Base-by-base conservation (phyloP, 1,139 yeast species). In the Candida gigantensis region DNA sequence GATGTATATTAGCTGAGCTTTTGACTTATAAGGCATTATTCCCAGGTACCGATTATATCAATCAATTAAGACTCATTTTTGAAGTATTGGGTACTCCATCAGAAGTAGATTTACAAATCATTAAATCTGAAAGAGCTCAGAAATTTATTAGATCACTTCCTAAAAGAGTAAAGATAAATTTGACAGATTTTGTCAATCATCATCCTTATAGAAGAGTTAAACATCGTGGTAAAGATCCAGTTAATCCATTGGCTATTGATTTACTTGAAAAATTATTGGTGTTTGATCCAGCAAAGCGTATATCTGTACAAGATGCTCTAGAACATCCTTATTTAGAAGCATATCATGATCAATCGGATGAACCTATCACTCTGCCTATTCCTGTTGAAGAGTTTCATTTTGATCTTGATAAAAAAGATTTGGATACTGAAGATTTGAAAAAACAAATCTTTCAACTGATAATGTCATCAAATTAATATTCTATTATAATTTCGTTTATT, bases 1-100 rank as follows among this genome's bases (percentile, higher is more conserved):
- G 98, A 3, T 92, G 98, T 60, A 90, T 92, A 39, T 65, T 92
- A 41, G 97, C 96, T 1, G 98, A 92, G 60, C 83, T 92, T 87
- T 70, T 89, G 31, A 71, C 82, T 39, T 88, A 95, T 26, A 74
- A 84, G 51, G 97, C 98, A 1, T 65, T 92, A 16, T 88, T 92
- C 60, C 97, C 97, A 0, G 98, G 98, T 2, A 77, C 85, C 50
- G 98, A 92, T 65, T 92, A 89, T 65, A 86, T 89, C 48, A 87
- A 89, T 60, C 98, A 92, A 59, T 67, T 92, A 48, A 74, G 86
- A 69, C 71, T 89, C 40, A 89, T 92, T 40, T 82, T 92, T 69
- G 95, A 88, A 55, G 81, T 89, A 2, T 66, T 92, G 46, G 98
- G 98, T 1, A 85, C 97, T 1, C 98, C 98, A 4, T 69, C 77